Conservation (phyloP, 1,139 yeast genomes). For the Nakaseomyces nivariensis region DNA sequence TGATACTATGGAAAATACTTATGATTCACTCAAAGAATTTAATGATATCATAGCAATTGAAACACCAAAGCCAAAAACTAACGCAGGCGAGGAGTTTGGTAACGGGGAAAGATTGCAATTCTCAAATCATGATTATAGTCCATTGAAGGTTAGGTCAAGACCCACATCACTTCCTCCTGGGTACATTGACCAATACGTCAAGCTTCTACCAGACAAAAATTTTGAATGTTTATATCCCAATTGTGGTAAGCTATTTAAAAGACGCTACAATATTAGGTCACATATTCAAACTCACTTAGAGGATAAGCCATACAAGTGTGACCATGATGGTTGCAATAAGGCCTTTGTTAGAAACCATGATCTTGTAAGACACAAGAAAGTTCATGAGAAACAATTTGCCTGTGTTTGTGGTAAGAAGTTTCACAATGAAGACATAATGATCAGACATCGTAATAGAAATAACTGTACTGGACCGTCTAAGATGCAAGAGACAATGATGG, state of each 20-base stretch:
- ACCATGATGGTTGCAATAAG: conserved; percentile 50
- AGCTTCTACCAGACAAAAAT: conserved; percentile 42
- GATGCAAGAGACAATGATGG: not conserved
- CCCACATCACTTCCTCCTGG: conserved; percentile 82
- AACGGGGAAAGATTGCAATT: not conserved
- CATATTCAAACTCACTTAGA: conserved; percentile 94
- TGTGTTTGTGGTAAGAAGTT: conserved; percentile 92
- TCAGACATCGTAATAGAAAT: conserved; percentile 66
- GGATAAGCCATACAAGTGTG: conserved; percentile 78
- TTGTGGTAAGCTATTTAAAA: conserved; percentile 75
- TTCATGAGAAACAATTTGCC: conserved; percentile 65
- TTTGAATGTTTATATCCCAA: conserved; percentile 67
- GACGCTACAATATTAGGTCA: conserved; percentile 86
- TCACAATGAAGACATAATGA: conserved; percentile 79
- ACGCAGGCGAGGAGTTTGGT: conserved; percentile 1
- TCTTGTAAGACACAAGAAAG: conserved; percentile 77
- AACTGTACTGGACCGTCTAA: conserved; percentile 39
- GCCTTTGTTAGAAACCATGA: conserved; percentile 85
- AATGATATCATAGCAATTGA: not conserved
- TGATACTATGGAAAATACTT: not conserved
- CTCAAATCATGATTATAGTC: conserved; percentile 12
- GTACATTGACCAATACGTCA: conserved; percentile 73
- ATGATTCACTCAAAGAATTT: not conserved
- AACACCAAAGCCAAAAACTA: not conserved
- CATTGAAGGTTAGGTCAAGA: conserved; percentile 29